Evolutionary conservation across 371 early-diverging fungal species (phyloP), one percentile per base, ranked within the genome.

Genomic region (Mortierella sp.): DNA sequence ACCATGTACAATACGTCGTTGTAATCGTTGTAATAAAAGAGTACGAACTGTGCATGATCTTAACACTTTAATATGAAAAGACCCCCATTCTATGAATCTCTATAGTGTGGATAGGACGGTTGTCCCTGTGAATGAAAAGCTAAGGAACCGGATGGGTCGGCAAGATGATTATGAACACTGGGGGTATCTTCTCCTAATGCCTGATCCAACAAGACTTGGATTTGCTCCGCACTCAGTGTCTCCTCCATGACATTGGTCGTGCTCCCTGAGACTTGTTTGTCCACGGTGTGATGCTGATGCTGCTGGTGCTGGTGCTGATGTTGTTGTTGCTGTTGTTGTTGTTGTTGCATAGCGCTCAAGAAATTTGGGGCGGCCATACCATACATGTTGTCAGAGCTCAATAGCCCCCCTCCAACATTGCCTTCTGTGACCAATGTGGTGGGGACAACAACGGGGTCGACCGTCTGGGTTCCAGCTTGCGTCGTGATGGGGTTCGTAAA

Each of bases 131-230:
- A n/a, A n/a, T n/a, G n/a, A n/a, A n/a, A n/a, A n/a, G n/a, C n/a
- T n/a, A n/a, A n/a, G n/a, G n/a, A n/a, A n/a, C n/a, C n/a, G n/a
- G n/a, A n/a, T n/a, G n/a, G n/a, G n/a, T n/a, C n/a, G 34, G 18
- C 6, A 24, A 54, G 55, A 51, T 59, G 30, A 45, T 45, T 23
- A 30, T 41, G 54, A 26, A 39, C 50, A 30, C 42, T 45, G n/a
- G 26, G 62, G 61, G 61, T 65, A 60, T 60, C 58, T 10, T 47
- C 58, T 9, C 58, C 65, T 34, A 66, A 39, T 27, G 72, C 58
- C 46, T 66, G 72, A 18, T 62, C 67, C 46, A 72, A 42, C 9
- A 72, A 30, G 21, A 56, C 67, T 31, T 66, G 72, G n/a, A 72
- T 58, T 18, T 62, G 62, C 28, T 58, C 63, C 2, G 63, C 63